These are phyloP conservation scores for Auriscalpium vulgare DNA, from an alignment of 768 basidiomycete species.

Conservation along the genomic window DNA sequence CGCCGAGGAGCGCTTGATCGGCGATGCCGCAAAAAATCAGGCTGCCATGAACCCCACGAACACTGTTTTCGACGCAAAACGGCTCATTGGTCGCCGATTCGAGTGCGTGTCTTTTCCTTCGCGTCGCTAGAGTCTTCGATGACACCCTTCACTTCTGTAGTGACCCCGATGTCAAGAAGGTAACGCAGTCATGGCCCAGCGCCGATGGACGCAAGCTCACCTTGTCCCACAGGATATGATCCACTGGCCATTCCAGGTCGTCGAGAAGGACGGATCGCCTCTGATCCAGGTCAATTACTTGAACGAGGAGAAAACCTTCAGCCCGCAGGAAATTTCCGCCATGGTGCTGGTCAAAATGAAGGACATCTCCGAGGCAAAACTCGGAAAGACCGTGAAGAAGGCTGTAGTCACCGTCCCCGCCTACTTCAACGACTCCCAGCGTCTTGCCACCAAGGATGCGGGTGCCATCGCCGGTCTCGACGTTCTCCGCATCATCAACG, in stretches of 20 bases:
- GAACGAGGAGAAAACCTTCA: slow-evolving; percentile 91
- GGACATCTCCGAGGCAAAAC: slow-evolving; percentile 98
- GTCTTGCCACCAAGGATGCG: slow-evolving; percentile 98
- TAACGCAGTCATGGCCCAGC: slow-evolving; percentile 16
- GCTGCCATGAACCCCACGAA: slow-evolving; percentile 99
- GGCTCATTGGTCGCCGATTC: slow-evolving; percentile 94
- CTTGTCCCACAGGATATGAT: slow-evolving; percentile 63
- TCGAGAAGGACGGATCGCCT: slow-evolving; percentile 96
- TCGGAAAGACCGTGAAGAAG: slow-evolving; percentile 97
- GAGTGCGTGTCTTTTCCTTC: slow-evolving; percentile 48
- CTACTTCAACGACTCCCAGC: slow-evolving; percentile 99
- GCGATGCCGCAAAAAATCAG: slow-evolving; percentile 98
- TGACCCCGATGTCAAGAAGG: slow-evolving; percentile 92
- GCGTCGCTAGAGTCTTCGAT: slow-evolving; percentile 1
- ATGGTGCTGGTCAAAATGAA: slow-evolving; percentile 99
- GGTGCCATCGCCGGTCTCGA: slow-evolving; percentile 97
- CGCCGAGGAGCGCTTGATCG: slow-evolving; percentile 91
- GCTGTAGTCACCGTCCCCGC: slow-evolving; percentile 98
- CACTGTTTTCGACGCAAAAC: slow-evolving; percentile 99
- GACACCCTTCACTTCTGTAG: slow-evolving; percentile 28
- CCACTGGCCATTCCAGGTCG: slow-evolving; percentile 97
- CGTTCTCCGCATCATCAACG: slow-evolving; percentile 99
- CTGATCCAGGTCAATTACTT: slow-evolving; percentile 96
- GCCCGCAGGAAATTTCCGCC: slow-evolving; percentile 98
- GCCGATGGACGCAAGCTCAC: neutral